A percentile compares a stretch with the other conserved stretches of the same genome.
Conservation (phyloP, 768 basidiomycete genomes). For the Fibroporia radiculosa region DNA sequence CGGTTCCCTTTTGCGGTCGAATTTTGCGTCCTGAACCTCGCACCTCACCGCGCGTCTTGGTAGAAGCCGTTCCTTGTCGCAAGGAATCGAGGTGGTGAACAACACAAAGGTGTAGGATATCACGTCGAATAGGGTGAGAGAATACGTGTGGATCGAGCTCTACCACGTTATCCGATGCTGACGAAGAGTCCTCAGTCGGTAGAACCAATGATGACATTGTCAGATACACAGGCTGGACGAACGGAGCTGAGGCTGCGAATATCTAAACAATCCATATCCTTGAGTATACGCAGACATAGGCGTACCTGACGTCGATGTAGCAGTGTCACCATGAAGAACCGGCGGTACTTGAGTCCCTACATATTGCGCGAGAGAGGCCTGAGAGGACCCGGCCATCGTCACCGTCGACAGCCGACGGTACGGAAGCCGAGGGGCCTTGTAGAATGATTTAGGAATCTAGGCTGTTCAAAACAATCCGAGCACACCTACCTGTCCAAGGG, state of each 20-base stretch:
- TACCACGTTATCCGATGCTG: conserved; percentile 40
- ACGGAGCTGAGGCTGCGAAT: background rate
- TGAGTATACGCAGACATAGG: too few species aligned
- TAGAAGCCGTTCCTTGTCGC: conserved; percentile 87
- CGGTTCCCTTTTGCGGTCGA: conserved; percentile 85
- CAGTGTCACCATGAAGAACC: background rate
- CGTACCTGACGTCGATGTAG: background rate
- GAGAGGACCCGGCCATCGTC: background rate
- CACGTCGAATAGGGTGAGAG: conserved; percentile 78
- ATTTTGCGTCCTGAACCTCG: conserved; percentile 86
- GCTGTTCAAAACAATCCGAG: background rate
- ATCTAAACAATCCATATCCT: too few species aligned
- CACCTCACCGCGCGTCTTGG: conserved; percentile 89
- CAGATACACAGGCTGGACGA: conserved; percentile 42
- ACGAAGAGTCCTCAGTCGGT: conserved; percentile 31
- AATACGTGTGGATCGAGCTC: conserved; percentile 79
- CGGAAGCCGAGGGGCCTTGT: conserved; percentile 1
- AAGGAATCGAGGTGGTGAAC: conserved; percentile 81
- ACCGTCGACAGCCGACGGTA: conserved; percentile 15
- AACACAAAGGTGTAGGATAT: conserved; percentile 90
- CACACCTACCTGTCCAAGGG: conserved; percentile 16
- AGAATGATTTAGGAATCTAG: background rate
- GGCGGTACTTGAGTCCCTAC: too few species aligned
- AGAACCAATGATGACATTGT: conserved; percentile 54
- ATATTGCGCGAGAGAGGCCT: background rate